Percentiles rank a stretch among this genome's conserved stretches.
These are phyloP conservation scores for Linum lewisii DNA, from an alignment of 345 rosid genomes.

Conservation along the genomic window DNA sequence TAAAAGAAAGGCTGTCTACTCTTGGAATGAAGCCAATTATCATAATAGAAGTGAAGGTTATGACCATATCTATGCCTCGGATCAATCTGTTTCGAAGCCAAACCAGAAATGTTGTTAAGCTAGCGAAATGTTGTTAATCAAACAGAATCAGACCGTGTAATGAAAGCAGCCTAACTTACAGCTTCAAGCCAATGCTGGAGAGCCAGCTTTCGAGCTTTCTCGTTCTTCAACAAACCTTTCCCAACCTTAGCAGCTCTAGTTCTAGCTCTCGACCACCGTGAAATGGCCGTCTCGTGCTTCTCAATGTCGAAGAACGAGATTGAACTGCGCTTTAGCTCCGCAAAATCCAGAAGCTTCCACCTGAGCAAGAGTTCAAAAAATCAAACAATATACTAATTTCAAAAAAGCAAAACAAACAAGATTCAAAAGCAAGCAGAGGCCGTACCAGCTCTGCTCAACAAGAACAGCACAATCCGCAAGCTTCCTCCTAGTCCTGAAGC, in stretches of 20 bases:
- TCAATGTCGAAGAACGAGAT: slow-evolving; percentile 50
- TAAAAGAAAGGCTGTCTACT: slow-evolving; percentile 61
- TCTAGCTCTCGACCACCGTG: slow-evolving; percentile 90
- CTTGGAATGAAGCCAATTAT: slow-evolving; percentile 44
- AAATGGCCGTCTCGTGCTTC: slow-evolving; percentile 70
- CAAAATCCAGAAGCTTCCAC: slow-evolving; percentile 91
- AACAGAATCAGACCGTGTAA: too few relatives aligned
- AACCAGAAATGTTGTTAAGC: too few relatives aligned
- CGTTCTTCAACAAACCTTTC: slow-evolving; percentile 77
- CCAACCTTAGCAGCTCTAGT: slow-evolving; percentile 95
- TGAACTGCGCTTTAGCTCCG: slow-evolving; percentile 49
- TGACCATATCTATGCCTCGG: slow-evolving; percentile 67
- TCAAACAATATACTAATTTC: background rate
- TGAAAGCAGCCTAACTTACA: too few relatives aligned
- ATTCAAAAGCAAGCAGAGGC: slow-evolving; percentile 1
- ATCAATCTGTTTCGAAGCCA: slow-evolving; percentile 35
- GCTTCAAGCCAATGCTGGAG: slow-evolving; percentile 98
- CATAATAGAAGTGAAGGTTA: slow-evolving; percentile 56
- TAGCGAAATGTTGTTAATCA: too few relatives aligned
- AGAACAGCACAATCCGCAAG: slow-evolving; percentile 96
- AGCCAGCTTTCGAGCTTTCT: slow-evolving; percentile 81
- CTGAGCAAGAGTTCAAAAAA: slow-evolving; percentile 21
- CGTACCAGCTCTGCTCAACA: slow-evolving; percentile 78
- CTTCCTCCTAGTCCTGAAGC: slow-evolving; percentile 78
- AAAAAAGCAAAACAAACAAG: background rate